These are phyloP conservation scores for Lathyrus tuberosus DNA, from an alignment of 306 rosid genomes.

Conservation along the genomic window DNA sequence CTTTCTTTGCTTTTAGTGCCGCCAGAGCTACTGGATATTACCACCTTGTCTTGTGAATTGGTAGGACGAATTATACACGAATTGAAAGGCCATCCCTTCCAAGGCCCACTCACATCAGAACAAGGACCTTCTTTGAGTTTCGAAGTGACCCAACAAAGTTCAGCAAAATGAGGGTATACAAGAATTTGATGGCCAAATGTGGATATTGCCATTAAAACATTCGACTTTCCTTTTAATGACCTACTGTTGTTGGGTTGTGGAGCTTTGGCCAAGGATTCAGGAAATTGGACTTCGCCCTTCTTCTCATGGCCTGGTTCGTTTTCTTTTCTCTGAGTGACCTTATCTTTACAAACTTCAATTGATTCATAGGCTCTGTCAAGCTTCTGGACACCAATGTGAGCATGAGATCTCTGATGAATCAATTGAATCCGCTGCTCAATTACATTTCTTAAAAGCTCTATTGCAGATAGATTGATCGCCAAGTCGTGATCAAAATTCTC, in stretches of 20 bases:
- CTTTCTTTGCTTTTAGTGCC: conserved; percentile 63
- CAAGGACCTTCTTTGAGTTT: conserved; percentile 87
- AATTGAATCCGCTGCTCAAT: conserved; percentile 69
- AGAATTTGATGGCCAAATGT: conserved; percentile 93
- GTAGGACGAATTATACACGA: conserved; percentile 79
- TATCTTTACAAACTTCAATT: conserved; percentile 38
- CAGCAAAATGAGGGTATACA: conserved; percentile 90
- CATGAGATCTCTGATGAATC: conserved; percentile 76
- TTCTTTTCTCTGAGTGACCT: conserved; percentile 39
- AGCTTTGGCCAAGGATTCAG: conserved; percentile 52
- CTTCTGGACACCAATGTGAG: conserved; percentile 38
- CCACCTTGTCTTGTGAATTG: conserved; percentile 54
- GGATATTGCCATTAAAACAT: conserved; percentile 69
- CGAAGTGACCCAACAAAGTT: conserved; percentile 97
- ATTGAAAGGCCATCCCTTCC: conserved; percentile 99
- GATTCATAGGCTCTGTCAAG: conserved; percentile 40
- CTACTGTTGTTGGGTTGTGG: conserved; percentile 54
- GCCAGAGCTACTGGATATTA: conserved; percentile 50
- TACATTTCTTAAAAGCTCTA: conserved; percentile 67
- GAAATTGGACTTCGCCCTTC: conserved; percentile 40
- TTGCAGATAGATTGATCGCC: conserved; percentile 60
- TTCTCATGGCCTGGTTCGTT: conserved; percentile 41
- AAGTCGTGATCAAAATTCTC: conserved; percentile 60
- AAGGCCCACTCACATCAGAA: conserved; percentile 86
- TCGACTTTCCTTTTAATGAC: conserved; percentile 72